Evolutionary conservation across 139 green algal genomes (phyloP).

Genomic region (Ettlia oleoabundans): DNA sequence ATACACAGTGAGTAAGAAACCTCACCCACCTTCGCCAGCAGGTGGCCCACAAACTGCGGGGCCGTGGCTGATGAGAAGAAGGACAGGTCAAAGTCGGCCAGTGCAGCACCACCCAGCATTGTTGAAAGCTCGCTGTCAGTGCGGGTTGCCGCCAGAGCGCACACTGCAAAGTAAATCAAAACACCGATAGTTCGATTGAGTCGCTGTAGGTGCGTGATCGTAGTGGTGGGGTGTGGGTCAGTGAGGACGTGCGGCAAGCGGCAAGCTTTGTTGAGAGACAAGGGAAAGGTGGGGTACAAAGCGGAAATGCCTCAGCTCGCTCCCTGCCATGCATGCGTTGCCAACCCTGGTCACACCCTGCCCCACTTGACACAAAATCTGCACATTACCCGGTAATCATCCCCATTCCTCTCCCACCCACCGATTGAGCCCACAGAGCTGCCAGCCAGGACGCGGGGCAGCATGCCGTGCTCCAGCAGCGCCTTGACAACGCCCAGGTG

Average conservation of each 20-base stretch:
- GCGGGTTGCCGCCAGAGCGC: constrained; percentile 72
- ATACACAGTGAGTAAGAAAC: neutral
- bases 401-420: constrained; percentile 38
- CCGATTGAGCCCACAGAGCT: constrained; percentile 89
- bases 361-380: too few relatives aligned
- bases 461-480: constrained; percentile 87
- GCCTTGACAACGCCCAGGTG: constrained; percentile 89
- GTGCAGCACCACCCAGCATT: constrained; percentile 59
- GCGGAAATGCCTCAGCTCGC: neutral
- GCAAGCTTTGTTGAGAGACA: too few relatives aligned
- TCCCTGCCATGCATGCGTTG: too few relatives aligned
- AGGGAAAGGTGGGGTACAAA: too few relatives aligned
- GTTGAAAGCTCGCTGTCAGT: constrained; percentile 80
- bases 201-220: too few relatives aligned
- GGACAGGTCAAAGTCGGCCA: constrained; percentile 78
- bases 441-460: constrained; percentile 93
- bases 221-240: too few relatives aligned
- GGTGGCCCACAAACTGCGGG: constrained; percentile 66
- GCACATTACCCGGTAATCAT: too few relatives aligned
- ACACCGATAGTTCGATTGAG: too few relatives aligned
- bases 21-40: constrained; percentile 67
- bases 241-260: too few relatives aligned
- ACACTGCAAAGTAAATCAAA: too few relatives aligned
- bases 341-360: too few relatives aligned
- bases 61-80: constrained; percentile 87